phyloP scores from a whole-genome alignment of 345 rosid genomes.

The Lagerstroemia speciosa region DNA sequence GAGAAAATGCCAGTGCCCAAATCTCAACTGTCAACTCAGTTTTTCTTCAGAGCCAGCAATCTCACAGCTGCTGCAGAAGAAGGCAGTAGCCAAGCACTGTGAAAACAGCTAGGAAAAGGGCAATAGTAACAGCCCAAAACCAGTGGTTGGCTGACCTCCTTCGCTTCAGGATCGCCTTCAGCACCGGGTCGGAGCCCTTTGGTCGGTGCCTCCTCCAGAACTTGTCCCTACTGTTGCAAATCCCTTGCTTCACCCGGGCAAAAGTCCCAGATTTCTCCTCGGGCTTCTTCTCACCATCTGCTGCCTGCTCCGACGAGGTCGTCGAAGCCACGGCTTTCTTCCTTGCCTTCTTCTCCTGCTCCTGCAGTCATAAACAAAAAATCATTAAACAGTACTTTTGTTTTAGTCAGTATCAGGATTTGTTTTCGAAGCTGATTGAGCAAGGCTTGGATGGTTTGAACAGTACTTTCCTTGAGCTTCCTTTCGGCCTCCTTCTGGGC shows the following conservation, averaged over 20 bases:
- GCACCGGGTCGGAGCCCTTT: slow-evolving; percentile 48
- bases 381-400: not conserved
- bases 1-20: not conserved
- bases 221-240: slow-evolving; percentile 1
- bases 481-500: slow-evolving; percentile 96
- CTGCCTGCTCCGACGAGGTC: slow-evolving; percentile 23
- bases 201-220: slow-evolving; percentile 29
- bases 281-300: slow-evolving; percentile 11
- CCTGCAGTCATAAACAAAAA: slow-evolving; percentile 36
- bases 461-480: slow-evolving; percentile 66
- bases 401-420: not conserved
- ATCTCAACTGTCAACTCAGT: not conserved
- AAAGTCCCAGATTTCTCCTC: not conserved
- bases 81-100: slow-evolving; percentile 3
- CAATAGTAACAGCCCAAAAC: slow-evolving; percentile 59
- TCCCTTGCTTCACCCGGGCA: slow-evolving; percentile 29
- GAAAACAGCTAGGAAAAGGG: slow-evolving; percentile 30
- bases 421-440: not conserved
- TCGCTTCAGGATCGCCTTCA: slow-evolving; percentile 65
- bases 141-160: slow-evolving; percentile 64
- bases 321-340: slow-evolving; percentile 43
- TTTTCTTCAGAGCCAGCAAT: not conserved
- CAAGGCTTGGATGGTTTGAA: not conserved
- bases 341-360: slow-evolving; percentile 74
- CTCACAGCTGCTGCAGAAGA: not conserved